Evolutionary conservation across 148 eudicot genomes (phyloP), one percentile per base, ranked within the genome.

Genomic region (Nyssa sinensis): DNA sequence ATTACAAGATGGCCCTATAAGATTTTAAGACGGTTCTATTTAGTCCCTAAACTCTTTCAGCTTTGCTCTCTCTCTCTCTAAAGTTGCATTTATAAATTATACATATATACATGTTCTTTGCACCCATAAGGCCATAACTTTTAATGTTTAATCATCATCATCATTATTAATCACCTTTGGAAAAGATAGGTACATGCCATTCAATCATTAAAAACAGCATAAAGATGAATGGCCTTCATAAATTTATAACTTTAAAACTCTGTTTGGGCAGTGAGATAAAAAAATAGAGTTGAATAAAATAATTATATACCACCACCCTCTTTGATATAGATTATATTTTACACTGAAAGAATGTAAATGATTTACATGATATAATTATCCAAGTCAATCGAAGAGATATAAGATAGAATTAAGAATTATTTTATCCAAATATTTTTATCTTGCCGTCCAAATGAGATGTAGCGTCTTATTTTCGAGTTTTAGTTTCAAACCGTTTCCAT

Each of bases 1-100:
- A 71, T 71, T 71, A 69, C 7, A 30, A 69, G 72, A 49, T 14
- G 71, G 53, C 58, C 2, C 62, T 17, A 44, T 47, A 32, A 68
- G 71, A 68, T 47, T 49, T 27, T 25, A n/a, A 41, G 70, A 27
- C n/a, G 70, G 55, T 39, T 67, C 7, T 55, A 30, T 30, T 69
- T 29, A 51, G 28, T 49, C 31, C 23, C 35, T 49, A n/a, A 21
- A 5, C 7, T 58, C 29, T n/a, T n/a, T n/a, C n/a, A n/a, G n/a
- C n/a, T n/a, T n/a, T n/a, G n/a, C n/a, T n/a, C n/a, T n/a, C n/a
- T n/a, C n/a, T n/a, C n/a, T n/a, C n/a, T n/a, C n/a, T n/a, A n/a
- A n/a, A n/a, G n/a, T n/a, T n/a, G n/a, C n/a, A n/a, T n/a, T n/a
- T n/a, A n/a, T n/a, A n/a, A n/a, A n/a, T n/a, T 27, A 61, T 61